These are phyloP conservation scores for Aquilaria sinensis DNA, from an alignment of 345 rosid genomes.

Conservation along the genomic window DNA sequence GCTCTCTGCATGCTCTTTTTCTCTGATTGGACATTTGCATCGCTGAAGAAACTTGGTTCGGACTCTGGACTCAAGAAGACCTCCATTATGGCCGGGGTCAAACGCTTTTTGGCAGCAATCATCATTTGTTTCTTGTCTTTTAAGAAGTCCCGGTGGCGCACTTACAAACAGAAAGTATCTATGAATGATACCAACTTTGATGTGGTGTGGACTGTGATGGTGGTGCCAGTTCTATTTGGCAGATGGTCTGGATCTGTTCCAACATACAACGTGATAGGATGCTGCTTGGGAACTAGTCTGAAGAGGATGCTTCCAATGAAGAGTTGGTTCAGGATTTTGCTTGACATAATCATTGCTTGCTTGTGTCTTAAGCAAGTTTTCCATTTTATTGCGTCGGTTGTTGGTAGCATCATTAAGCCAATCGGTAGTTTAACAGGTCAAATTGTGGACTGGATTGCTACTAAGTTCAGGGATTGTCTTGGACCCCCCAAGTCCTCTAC, in stretches of 20 bases:
- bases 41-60: constrained; percentile 14
- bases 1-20: constrained; percentile 38
- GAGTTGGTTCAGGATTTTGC: constrained; percentile 6
- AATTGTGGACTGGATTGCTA: not conserved
- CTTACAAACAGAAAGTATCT: not conserved
- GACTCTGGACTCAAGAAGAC: constrained; percentile 9
- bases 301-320: constrained; percentile 18
- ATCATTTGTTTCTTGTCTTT: constrained; percentile 17
- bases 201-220: constrained; percentile 13
- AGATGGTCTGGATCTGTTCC: constrained; percentile 52
- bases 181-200: not conserved
- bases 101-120: not conserved
- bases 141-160: constrained; percentile 3
- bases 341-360: not conserved
- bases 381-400: not conserved
- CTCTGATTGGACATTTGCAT: constrained; percentile 52
- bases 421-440: not conserved
- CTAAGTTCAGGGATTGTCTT: not conserved
- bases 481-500: too few relatives aligned
- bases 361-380: not conserved
- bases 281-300: constrained; percentile 28
- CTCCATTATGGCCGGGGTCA: not conserved
- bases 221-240: constrained; percentile 26
- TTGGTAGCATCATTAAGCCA: too few relatives aligned
- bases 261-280: constrained; percentile 43